Evolutionary conservation across 116 monocot species (phyloP).

Genomic region (Posidonia oceanica): DNA sequence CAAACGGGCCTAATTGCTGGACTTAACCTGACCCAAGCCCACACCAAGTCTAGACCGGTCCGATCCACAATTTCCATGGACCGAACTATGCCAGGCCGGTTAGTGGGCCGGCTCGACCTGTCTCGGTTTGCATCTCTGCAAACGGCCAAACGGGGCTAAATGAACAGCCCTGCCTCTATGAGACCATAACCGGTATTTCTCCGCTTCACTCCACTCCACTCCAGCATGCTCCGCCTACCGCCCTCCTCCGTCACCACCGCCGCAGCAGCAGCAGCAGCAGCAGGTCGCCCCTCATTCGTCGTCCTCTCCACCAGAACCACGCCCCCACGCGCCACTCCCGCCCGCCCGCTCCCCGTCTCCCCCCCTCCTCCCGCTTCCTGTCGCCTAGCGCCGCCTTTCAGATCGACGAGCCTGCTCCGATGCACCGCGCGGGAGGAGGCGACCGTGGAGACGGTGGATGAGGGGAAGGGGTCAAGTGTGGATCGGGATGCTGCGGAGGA

Average conservation of each 20-base stretch:
- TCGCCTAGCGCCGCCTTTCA: background rate
- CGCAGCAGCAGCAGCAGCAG: background rate
- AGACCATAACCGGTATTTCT: background rate
- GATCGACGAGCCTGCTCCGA: background rate
- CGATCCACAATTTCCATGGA: too few species aligned
- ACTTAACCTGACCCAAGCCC: too few species aligned
- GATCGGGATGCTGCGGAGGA: background rate
- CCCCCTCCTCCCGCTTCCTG: background rate
- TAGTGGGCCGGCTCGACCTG: too few species aligned
- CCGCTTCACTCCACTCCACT: background rate
- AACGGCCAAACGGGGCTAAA: too few species aligned
- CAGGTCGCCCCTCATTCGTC: background rate
- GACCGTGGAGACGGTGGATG: background rate
- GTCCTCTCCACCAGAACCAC: background rate
- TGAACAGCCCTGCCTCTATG: too few species aligned
- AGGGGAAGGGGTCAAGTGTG: background rate
- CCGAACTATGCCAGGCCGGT: too few species aligned
- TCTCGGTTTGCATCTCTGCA: too few species aligned
- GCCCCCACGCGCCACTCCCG: background rate
- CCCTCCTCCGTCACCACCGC: background rate
- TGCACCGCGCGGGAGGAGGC: background rate
- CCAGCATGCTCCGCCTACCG: conserved; percentile 1
- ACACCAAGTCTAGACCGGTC: too few species aligned
- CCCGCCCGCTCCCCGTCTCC: too few species aligned
- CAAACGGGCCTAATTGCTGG: too few species aligned